Conservation (phyloP, 768 basidiomycete genomes). For the Suillus cothurnatus region DNA sequence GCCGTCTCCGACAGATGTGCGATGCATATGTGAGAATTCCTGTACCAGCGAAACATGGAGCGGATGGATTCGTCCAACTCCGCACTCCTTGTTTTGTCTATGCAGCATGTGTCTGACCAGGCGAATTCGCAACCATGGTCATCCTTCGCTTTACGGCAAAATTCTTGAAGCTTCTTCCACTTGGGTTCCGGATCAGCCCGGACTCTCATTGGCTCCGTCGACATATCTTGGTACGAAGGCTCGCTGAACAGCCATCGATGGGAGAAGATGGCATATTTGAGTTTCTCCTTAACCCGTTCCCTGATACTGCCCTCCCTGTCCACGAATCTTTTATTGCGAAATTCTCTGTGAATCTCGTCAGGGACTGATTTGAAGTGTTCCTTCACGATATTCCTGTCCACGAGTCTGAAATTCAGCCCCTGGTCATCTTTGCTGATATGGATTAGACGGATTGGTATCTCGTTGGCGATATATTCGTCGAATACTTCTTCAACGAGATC, state of each 20-base stretch:
- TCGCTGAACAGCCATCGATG: conserved; percentile 10
- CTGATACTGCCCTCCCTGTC: conserved; percentile 5
- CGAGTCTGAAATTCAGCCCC: neutral
- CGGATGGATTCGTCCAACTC: conserved; percentile 24
- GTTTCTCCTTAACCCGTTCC: neutral
- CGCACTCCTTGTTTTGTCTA: conserved; percentile 21
- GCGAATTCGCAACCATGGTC: conserved; percentile 11
- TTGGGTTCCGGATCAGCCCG: neutral
- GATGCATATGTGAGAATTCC: conserved; percentile 17
- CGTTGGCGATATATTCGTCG: conserved; percentile 12
- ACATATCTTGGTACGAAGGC: conserved; percentile 7
- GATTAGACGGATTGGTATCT: conserved; percentile 6
- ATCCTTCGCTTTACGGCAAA: conserved; percentile 8
- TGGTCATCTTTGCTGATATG: neutral
- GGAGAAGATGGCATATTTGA: conserved; percentile 14
- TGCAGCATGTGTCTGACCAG: conserved; percentile 22
- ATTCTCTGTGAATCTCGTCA: neutral
- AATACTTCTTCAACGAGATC: conserved; percentile 1
- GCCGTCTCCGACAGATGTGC: conserved; percentile 15
- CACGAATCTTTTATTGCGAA: too few species aligned
- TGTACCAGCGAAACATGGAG: conserved; percentile 25
- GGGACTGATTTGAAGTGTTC: neutral
- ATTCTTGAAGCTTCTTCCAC: conserved; percentile 10
- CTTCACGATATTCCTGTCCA: neutral
- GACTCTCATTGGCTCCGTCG: neutral